Base-by-base conservation (phyloP, 306 rosid species). In the Benincasa hispida region DNA sequence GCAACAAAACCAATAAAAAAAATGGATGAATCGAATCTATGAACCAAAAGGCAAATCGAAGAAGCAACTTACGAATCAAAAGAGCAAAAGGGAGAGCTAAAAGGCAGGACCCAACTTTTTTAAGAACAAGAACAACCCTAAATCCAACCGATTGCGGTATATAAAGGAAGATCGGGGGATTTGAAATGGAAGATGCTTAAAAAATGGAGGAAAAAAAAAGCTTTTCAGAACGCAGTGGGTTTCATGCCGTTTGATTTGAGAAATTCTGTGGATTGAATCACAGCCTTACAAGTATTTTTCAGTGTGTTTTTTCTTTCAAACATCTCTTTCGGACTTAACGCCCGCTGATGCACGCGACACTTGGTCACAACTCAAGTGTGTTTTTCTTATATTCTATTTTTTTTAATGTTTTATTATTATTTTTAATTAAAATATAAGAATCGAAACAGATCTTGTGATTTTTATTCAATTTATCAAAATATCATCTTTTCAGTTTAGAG, bases 191-290 rank as follows among this genome's bases (percentile, higher is more conserved):
- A 51, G 47, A 72, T 30, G 76, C 76, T 47, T 15, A 21, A 24
- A 21, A 45, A 22, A 68, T 4, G 10, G 8, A 6, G 15, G 0
- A 45, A 45, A 45, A 18, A 15, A 50, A 24, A 47, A 50, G 76
- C 30, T 50, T 72, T 61, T 51, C 2, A 19, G 61, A 72, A 30
- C 10, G 47, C 76, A 4, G 61, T 47, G 76, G 76, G 13, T 72
- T 72, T 72, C 76, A 28, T 72, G 76, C 76, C 76, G 61, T 72
- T 51, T 17, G 76, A 72, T 72, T 72, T 19, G 13, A 28, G 61
- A 28, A 30, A 28, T 30, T 27, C 42, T 72, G 61, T 50, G 76
- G 76, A 50, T 27, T 72, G 3, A 72, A 72, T 51, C 76, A 18
- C 47, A 17, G 76, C 76, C 76, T 48, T 72, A 72, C 76, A 72